Evolutionary conservation across 495 filamentous ascomycete genomes (phyloP).

Genomic region (Podospora tetraspora): DNA sequence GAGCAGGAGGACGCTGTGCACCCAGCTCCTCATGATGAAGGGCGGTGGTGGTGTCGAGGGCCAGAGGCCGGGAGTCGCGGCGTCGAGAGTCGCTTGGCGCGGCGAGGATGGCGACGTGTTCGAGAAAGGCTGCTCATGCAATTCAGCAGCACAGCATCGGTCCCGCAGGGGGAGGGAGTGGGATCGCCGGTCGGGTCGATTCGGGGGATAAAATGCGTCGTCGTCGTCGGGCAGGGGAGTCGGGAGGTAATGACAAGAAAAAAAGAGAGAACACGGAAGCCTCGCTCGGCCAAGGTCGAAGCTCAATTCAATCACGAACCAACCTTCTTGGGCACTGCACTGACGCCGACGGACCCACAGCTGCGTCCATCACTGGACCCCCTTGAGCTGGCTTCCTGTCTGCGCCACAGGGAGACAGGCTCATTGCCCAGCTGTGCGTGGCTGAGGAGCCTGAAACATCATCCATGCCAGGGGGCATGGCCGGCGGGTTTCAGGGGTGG

Average conservation of each 20-base stretch:
- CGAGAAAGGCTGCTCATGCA: neutral
- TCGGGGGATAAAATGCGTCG: neutral
- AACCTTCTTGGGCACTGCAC: neutral
- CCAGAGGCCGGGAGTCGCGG: neutral
- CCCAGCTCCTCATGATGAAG: conserved; percentile 39
- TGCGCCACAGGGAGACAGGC: neutral
- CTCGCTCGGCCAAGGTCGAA: conserved; percentile 4
- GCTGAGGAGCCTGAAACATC: neutral
- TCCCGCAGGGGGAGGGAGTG: neutral
- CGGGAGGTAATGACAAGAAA: neutral
- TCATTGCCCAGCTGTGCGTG: neutral
- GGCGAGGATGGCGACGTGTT: neutral
- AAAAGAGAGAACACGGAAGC: conserved; percentile 5
- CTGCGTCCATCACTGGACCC: neutral
- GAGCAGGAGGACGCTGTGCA: conserved; percentile 33
- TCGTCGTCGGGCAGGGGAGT: neutral
- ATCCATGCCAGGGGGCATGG: too few relatives aligned
- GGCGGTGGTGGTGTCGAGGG: neutral
- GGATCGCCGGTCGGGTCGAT: neutral
- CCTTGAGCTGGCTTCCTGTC: neutral
- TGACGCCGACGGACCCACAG: neutral
- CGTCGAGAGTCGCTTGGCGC: neutral
- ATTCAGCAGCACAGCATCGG: neutral
- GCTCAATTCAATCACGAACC: conserved; percentile 1
- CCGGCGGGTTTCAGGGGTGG: too few relatives aligned